Evolutionary conservation across 78 protist genomes (phyloP).

Genomic region (Polysphondylium violaceum): DNA sequence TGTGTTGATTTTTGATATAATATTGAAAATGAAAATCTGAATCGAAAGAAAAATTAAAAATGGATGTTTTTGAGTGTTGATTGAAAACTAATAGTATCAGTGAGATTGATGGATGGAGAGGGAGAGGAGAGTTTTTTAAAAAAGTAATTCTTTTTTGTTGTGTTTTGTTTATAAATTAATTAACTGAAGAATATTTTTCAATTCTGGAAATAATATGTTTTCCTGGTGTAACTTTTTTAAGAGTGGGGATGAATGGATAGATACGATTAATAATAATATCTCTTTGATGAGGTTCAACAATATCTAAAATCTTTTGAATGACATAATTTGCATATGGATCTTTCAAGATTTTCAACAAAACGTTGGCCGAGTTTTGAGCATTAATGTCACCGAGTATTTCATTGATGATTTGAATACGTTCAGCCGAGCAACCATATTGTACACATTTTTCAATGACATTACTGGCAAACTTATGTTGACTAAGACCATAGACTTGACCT

Average conservation of each 20-base stretch:
- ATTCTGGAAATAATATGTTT: constrained; percentile 95
- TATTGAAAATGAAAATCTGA: too few relatives aligned
- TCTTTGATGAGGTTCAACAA: constrained; percentile 79
- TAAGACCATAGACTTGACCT: constrained; percentile 87
- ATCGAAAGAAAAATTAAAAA: constrained; percentile 9
- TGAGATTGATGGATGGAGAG: not conserved
- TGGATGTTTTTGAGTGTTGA: too few relatives aligned
- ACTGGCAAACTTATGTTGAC: constrained; percentile 96
- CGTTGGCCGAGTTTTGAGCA: constrained; percentile 1
- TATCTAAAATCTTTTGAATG: constrained; percentile 94
- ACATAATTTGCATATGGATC: constrained; percentile 98
- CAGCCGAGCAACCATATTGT: constrained; percentile 60
- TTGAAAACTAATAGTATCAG: not conserved
- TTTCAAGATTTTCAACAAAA: constrained; percentile 86
- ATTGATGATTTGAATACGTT: constrained; percentile 73
- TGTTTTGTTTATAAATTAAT: too few relatives aligned
- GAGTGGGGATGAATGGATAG: constrained; percentile 75
- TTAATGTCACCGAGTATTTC: constrained; percentile 61
- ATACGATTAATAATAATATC: constrained; percentile 75
- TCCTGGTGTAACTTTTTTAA: constrained; percentile 91
- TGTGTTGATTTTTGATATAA: too few relatives aligned
- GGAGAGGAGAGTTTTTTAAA: too few relatives aligned
- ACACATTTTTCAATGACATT: constrained; percentile 88
- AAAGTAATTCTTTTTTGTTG: not conserved
- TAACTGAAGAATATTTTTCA: constrained; percentile 82